Percentiles rank a stretch among this genome's conserved stretches.
Conservation (phyloP, 257 asterid genomes). For the Dorcoceras hygrometricum region DNA sequence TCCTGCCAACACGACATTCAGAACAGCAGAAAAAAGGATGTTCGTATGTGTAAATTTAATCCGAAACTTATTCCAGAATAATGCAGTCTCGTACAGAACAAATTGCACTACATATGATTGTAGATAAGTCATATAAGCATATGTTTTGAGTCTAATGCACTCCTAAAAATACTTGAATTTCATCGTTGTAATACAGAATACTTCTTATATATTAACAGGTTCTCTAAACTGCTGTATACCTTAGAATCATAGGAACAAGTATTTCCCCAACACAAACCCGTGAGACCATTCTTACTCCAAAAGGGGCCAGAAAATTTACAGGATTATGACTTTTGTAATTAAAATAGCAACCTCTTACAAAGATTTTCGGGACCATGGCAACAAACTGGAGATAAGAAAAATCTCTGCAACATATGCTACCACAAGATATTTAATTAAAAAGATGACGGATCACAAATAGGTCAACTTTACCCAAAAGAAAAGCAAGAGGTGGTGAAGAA, state of each 20-base stretch:
- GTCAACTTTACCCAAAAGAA: not conserved
- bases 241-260: too few relatives aligned
- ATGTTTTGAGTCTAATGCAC: not conserved
- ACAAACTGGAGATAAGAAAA: not conserved
- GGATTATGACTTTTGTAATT: not conserved
- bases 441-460: not conserved
- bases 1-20: constrained; percentile 40
- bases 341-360: not conserved
- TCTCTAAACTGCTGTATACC: too few relatives aligned
- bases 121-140: not conserved
- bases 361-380: not conserved
- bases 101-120: too few relatives aligned
- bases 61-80: not conserved
- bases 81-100: not conserved
- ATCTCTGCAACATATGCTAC: not conserved
- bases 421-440: not conserved
- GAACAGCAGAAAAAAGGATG: not conserved
- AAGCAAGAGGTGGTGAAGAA: not conserved
- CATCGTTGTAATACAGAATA: too few relatives aligned
- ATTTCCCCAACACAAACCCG: not conserved
- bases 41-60: too few relatives aligned
- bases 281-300: not conserved
- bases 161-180: too few relatives aligned
- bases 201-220: too few relatives aligned
- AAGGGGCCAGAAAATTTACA: not conserved